Evolutionary conservation across 164 flowering plant genomes (phyloP).

Genomic region (Vitis amurensis): DNA sequence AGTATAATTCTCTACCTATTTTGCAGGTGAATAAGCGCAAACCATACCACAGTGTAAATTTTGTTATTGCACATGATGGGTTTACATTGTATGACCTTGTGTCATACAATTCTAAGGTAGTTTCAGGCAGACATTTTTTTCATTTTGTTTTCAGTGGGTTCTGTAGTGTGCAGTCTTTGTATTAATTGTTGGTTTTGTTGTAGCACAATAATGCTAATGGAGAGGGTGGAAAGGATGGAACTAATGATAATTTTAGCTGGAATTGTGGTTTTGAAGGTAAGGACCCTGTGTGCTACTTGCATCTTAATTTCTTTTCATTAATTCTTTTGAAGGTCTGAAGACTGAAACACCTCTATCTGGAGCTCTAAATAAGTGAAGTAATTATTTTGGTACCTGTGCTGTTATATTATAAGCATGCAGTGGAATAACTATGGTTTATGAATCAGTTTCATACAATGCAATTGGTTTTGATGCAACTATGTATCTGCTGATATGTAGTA

Average conservation of each 20-base stretch:
- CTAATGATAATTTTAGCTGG: slow-evolving; percentile 96
- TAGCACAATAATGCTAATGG: slow-evolving; percentile 98
- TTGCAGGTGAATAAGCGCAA: slow-evolving; percentile 86
- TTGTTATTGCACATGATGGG: slow-evolving; percentile 96
- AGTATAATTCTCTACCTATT: not conserved
- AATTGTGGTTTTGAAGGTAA: slow-evolving; percentile 94
- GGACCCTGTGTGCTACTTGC: not conserved
- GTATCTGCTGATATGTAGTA: too few species aligned
- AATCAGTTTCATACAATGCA: too few species aligned
- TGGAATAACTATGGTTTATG: too few species aligned
- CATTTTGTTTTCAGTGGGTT: not conserved
- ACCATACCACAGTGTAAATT: slow-evolving; percentile 88
- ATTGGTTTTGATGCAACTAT: too few species aligned
- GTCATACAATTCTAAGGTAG: slow-evolving; percentile 88
- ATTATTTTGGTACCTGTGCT: too few species aligned
- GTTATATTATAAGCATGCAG: too few species aligned
- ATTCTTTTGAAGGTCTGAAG: too few species aligned
- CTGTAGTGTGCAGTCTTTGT: not conserved
- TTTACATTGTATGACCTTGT: slow-evolving; percentile 90
- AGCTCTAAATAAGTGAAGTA: too few species aligned
- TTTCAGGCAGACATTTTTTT: not conserved
- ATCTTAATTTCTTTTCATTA: not conserved
- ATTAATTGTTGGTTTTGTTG: slow-evolving; percentile 18
- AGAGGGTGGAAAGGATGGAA: slow-evolving; percentile 93
- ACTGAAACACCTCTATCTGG: too few species aligned